Evolutionary conservation across 176 grass and related monocot species (phyloP), one percentile per base, ranked within the genome.

Genomic region (Lolium multiflorum): DNA sequence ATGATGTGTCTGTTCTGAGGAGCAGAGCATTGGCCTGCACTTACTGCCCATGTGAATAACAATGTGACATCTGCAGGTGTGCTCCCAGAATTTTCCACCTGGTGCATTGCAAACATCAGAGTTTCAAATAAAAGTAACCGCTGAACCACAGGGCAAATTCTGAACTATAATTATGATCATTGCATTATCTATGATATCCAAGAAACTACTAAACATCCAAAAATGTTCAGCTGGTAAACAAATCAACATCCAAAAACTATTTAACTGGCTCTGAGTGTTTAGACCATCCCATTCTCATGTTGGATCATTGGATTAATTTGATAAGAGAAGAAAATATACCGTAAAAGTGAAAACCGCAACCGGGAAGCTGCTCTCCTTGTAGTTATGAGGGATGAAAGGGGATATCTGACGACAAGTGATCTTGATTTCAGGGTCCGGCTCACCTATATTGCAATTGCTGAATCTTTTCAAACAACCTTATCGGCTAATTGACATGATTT

Each of bases 31-130:
- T 87, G 28, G 41, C 18, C 64, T 84, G 50, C 16, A 94, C 92
- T 87, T 94, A 94, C 92, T 44, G 92, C 86, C 92, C 92, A 94
- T 57, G 92, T 88, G 85, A 94, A 94, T 54, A 94, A 89, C 86
- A 94, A 87, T 41, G 92, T 89, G 75, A 91, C 92, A 70, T 91
- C 83, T 78, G 92, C 92, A 80, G 89, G 51, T 55, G 65, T 79
- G 68, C 67, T 94, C 26, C 74, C 92, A 31, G 83, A 84, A 80
- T 94, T 94, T 18, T 78, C 80, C 74, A 94, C 28, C 92, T 94
- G 86, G 4, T 76, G 8, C 25, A 31, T 31, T 31, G 5, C 41
- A 81, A 84, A 47, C n/a, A 54, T 20, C 31, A 55, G 48, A 62
- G 62, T 35, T 35, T 35, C 31, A 35, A 35, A 35, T 35, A 35